Conservation (phyloP, 306 rosid genomes). For the Cicer arietinum region DNA sequence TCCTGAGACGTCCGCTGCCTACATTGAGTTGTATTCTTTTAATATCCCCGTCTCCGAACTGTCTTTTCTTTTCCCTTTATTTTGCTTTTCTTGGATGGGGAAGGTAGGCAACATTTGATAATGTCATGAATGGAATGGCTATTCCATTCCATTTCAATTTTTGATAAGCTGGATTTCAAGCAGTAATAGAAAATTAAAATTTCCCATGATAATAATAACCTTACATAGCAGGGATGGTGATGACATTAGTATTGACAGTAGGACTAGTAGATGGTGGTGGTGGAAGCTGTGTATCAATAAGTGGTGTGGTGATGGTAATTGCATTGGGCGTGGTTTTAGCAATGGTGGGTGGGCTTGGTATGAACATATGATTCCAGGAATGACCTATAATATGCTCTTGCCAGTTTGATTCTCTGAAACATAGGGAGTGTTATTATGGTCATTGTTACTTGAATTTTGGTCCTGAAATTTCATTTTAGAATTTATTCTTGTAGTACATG, state of each 20-base stretch:
- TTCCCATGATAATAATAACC: too few relatives aligned
- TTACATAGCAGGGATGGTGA: background rate
- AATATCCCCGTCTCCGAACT: background rate
- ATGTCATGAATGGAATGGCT: background rate
- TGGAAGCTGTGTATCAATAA: background rate
- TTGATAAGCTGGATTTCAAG: conserved; percentile 17
- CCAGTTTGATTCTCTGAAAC: background rate
- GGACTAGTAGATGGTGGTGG: background rate
- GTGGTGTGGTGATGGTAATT: background rate
- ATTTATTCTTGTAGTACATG: background rate
- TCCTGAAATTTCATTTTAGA: background rate
- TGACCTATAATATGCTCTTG: background rate
- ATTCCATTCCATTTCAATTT: conserved; percentile 3
- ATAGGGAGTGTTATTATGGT: background rate
- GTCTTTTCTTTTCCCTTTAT: conserved; percentile 1
- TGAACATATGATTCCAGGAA: background rate
- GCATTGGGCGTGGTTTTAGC: background rate
- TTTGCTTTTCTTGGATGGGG: background rate
- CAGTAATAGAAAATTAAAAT: background rate
- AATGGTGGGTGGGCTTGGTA: background rate
- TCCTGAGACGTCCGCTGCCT: background rate
- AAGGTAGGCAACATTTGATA: background rate
- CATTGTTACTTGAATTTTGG: background rate
- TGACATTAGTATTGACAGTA: background rate
- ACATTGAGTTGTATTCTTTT: background rate